Evolutionary conservation across 2,329 filamentous ascomycete genomes (phyloP).

Genomic region (Pseudocercospora cruenta): DNA sequence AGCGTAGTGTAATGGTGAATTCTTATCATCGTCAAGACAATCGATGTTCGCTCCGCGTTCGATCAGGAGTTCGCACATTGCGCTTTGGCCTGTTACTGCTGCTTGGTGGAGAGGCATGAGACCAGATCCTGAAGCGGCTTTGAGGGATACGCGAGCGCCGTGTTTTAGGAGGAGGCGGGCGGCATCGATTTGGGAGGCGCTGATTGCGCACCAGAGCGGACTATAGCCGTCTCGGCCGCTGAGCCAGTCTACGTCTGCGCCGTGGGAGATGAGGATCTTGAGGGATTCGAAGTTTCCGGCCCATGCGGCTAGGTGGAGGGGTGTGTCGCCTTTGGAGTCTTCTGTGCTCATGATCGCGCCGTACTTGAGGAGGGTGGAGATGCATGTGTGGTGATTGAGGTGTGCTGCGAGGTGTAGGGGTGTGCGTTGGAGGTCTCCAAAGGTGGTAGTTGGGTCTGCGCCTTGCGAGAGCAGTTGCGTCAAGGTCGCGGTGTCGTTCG

Average conservation of each 20-base stretch:
- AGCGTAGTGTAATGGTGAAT: slow-evolving; percentile 37
- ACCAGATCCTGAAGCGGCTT: slow-evolving; percentile 25
- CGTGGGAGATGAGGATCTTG: slow-evolving; percentile 28
- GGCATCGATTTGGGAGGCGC: slow-evolving; percentile 33
- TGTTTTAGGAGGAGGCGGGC: slow-evolving; percentile 33
- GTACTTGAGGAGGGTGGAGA: slow-evolving; percentile 28
- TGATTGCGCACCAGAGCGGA: slow-evolving; percentile 37
- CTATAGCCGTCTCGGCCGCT: slow-evolving; percentile 36
- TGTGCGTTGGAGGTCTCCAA: slow-evolving; percentile 35
- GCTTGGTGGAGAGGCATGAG: slow-evolving; percentile 36
- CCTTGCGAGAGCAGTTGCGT: slow-evolving; percentile 24
- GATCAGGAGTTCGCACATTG: slow-evolving; percentile 36
- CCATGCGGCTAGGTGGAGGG: slow-evolving; percentile 36
- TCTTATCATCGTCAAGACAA: slow-evolving; percentile 30
- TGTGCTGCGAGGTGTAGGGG: slow-evolving; percentile 36
- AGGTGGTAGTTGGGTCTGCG: slow-evolving; percentile 21
- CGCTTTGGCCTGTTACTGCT: slow-evolving; percentile 34
- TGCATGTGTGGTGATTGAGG: slow-evolving; percentile 29
- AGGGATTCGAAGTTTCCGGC: slow-evolving; percentile 35
- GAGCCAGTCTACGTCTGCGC: slow-evolving; percentile 34
- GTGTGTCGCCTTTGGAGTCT: slow-evolving; percentile 35
- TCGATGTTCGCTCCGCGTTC: slow-evolving; percentile 35
- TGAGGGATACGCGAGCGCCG: slow-evolving; percentile 33
- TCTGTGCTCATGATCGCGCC: slow-evolving; percentile 29
- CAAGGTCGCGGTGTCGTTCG: slow-evolving; percentile 27